Base-by-base conservation (phyloP, 257 asterid species). In the Echium plantagineum region DNA sequence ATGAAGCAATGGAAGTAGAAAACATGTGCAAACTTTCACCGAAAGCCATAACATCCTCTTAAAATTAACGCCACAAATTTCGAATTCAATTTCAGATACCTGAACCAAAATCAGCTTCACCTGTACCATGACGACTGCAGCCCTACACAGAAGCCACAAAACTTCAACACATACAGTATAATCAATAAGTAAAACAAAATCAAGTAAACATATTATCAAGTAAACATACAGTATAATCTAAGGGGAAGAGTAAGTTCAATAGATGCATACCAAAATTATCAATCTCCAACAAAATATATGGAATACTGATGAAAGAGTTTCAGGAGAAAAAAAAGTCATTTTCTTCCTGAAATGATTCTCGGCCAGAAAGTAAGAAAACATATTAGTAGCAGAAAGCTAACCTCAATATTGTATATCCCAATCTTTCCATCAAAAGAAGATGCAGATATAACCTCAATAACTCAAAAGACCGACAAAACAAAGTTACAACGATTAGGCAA, bases 371-470 rank as follows among this genome's bases (percentile, higher is more conserved):
- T 16, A 59, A 30, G 19, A 54, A 18, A n/a, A 0, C 3, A 21
- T 8, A 2, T 16, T 20, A 55, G 57, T 18, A 52, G 19, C 2
- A 52, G 57, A n/a, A 9, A 56, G 60, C 75, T 68, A 52, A 86
- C 98, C 98, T 93, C 96, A 58, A 93, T 81, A 71, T 86, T 89
- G 67, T 89, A 86, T 63, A 93, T 80, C 71, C 96, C 97, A 61
- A 93, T 82, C 77, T 84, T 93, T 68, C 98, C 98, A 77, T 93
- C 98, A 77, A 84, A 93, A n/a, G 98, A n/a, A n/a, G n/a, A n/a
- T n/a, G n/a, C n/a, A n/a, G n/a, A n/a, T n/a, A n/a, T n/a, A n/a
- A n/a, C n/a, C n/a, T n/a, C n/a, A n/a, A n/a, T n/a, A n/a, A n/a
- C n/a, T n/a, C n/a, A n/a, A n/a, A n/a, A n/a, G n/a, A n/a, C n/a